Evolutionary conservation across 106 monocot genomes (phyloP), one percentile per base, ranked within the genome.

Genomic region (Posidonia australis): DNA sequence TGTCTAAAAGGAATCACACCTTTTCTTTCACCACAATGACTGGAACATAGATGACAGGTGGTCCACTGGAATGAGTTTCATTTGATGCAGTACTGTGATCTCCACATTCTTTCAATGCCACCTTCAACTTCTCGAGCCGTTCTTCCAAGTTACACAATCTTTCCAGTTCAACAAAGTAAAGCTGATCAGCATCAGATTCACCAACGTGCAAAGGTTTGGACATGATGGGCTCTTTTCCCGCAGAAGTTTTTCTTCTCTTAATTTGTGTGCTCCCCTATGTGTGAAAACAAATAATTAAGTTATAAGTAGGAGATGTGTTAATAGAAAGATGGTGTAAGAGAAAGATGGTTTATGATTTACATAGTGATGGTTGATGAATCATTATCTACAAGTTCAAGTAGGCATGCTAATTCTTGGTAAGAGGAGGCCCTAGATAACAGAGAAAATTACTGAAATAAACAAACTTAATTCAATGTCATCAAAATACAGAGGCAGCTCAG

Each of bases 11-110:
- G 18, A 51, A 65, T 65, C 45, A 67, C 10, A 28, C 21, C 52
- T 83, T 87, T 44, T 83, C 83, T 47, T 67, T 81, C 20, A 87
- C 18, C 66, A 73, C 80, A 20, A 60, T 80, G 54, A 80, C 70
- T 11, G 87, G 87, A 54, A 87, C 78, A 68, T 78, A 78, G 12
- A 86, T 70, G 27, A 78, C 72, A 58, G 0, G 55, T 44, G 19
- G 44, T 48, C 46, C 67, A 46, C 16, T 13, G 54, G 26, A 18
- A 49, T 45, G 30, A 11, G 20, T 63, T 60, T 60, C 46, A 46
- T 25, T 18, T 44, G 49, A 14, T 10, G 22, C 13, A 24, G 51
- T 28, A 26, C 61, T 48, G 9, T 55, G 22, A 60, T 59, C 73
- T 22, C 27, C n/a, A 24, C 48, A 67, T 56, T 60, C 51, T 54